These are phyloP conservation scores for Torulaspora gathmanii DNA, from an alignment of 805 yeast genomes.

Conservation along the genomic window DNA sequence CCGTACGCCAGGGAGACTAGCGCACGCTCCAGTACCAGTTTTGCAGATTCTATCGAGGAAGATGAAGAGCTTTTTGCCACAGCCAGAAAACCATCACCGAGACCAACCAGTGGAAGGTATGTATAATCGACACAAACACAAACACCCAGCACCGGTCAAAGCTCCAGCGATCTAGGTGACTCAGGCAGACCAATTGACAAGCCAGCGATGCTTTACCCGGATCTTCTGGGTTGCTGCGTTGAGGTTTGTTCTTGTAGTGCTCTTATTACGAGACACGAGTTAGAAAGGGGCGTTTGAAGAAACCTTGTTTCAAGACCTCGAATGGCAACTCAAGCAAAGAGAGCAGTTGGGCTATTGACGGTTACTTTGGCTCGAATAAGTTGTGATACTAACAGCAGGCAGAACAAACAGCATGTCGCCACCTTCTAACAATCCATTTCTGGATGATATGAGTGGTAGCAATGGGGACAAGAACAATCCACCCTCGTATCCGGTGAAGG, in stretches of 20 bases:
- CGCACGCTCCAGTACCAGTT: conserved; percentile 40
- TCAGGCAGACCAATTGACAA: no score
- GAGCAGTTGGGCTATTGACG: background rate
- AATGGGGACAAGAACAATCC: conserved; percentile 13
- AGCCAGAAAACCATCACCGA: conserved; percentile 27
- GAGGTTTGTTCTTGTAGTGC: background rate
- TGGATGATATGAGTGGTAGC: conserved; percentile 30
- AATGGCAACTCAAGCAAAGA: background rate
- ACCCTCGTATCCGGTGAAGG: conserved; percentile 7
- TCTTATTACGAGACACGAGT: conserved; percentile 1
- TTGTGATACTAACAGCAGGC: conserved; percentile 9
- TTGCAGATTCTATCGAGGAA: conserved; percentile 43
- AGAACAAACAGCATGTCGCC: conserved; percentile 20
- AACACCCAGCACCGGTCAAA: background rate
- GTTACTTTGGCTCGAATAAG: background rate
- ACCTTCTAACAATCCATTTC: conserved; percentile 33
- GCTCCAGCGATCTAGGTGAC: background rate
- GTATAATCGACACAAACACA: conserved; percentile 5
- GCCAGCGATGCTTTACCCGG: background rate
- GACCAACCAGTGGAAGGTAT: conserved; percentile 24
- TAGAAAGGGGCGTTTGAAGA: conserved; percentile 1
- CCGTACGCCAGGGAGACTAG: conserved; percentile 28
- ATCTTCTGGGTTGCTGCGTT: background rate
- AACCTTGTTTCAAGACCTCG: conserved; percentile 4
- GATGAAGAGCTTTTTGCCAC: conserved; percentile 22